Evolutionary conservation across 805 yeast species (phyloP).

Genomic region (Saturnispora quitensis): DNA sequence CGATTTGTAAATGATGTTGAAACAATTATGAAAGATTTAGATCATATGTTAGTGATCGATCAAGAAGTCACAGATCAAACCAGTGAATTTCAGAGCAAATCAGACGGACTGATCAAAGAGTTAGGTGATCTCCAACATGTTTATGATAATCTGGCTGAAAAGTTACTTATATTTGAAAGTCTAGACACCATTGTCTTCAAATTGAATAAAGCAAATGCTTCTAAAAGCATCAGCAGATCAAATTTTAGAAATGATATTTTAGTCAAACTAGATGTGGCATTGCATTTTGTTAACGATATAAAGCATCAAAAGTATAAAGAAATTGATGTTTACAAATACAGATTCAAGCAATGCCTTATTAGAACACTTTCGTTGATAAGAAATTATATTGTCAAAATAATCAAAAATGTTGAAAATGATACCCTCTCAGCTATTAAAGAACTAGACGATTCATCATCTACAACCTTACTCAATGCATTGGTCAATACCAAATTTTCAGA

Average conservation of each 20-base stretch:
- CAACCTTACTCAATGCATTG: slow-evolving; percentile 50
- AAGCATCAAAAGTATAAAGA: slow-evolving; percentile 51
- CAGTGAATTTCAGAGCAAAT: slow-evolving; percentile 48
- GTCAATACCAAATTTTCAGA: slow-evolving; percentile 54
- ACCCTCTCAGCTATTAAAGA: slow-evolving; percentile 15
- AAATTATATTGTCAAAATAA: slow-evolving; percentile 47
- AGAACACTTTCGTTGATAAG: slow-evolving; percentile 69
- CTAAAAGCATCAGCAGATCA: slow-evolving; percentile 55
- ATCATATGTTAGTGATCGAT: slow-evolving; percentile 41
- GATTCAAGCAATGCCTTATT: slow-evolving; percentile 77
- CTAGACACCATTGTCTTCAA: slow-evolving; percentile 61
- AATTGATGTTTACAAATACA: slow-evolving; percentile 53
- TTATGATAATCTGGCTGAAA: slow-evolving; percentile 35
- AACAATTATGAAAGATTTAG: slow-evolving; percentile 35
- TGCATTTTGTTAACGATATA: slow-evolving; percentile 47
- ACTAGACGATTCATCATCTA: slow-evolving; percentile 11
- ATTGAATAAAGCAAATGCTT: slow-evolving; percentile 55
- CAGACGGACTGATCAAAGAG: slow-evolving; percentile 40
- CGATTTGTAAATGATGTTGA: slow-evolving; percentile 39
- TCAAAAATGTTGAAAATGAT: slow-evolving; percentile 28
- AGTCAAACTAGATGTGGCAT: slow-evolving; percentile 53
- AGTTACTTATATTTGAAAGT: slow-evolving; percentile 55
- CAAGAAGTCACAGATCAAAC: slow-evolving; percentile 56
- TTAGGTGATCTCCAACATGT: slow-evolving; percentile 35
- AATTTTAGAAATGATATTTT: slow-evolving; percentile 46